Evolutionary conservation across 1,284 basidiomycete genomes (phyloP).

Genomic region (Ceratobasidium papillatum): DNA sequence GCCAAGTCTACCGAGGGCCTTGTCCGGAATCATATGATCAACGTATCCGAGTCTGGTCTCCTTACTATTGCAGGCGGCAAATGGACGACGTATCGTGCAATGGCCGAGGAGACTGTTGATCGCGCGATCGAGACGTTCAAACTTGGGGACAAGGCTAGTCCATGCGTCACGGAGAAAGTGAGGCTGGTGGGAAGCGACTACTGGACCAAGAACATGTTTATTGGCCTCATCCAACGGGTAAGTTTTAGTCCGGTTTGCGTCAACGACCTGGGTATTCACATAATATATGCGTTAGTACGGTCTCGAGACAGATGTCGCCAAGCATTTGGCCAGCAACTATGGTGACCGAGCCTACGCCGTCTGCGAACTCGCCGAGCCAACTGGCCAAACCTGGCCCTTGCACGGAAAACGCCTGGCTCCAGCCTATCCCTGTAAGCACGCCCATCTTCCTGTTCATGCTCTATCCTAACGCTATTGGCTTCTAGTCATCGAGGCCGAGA

Average conservation of each 20-base stretch:
- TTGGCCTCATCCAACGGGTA: slow-evolving; percentile 90
- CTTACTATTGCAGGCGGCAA: slow-evolving; percentile 97
- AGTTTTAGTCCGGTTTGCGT: slow-evolving; percentile 46
- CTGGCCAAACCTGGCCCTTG: slow-evolving; percentile 83
- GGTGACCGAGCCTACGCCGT: slow-evolving; percentile 98
- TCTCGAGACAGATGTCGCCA: slow-evolving; percentile 90
- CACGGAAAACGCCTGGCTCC: slow-evolving; percentile 81
- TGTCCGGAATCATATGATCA: slow-evolving; percentile 95
- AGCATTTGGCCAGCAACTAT: slow-evolving; percentile 92
- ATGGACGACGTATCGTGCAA: slow-evolving; percentile 97
- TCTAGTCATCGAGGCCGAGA: slow-evolving; percentile 89
- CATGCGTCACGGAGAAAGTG: slow-evolving; percentile 82
- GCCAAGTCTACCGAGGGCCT: slow-evolving; percentile 86
- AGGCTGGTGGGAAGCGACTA: slow-evolving; percentile 93
- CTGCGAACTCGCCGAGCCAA: slow-evolving; percentile 80
- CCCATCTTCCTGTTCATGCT: not conserved
- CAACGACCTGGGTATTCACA: not conserved
- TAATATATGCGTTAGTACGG: slow-evolving; percentile 67
- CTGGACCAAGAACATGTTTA: slow-evolving; percentile 97
- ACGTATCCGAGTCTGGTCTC: slow-evolving; percentile 82
- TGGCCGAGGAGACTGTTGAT: slow-evolving; percentile 97
- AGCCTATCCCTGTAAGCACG: slow-evolving; percentile 76
- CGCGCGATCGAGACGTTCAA: slow-evolving; percentile 83
- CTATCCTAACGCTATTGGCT: slow-evolving; percentile 15
- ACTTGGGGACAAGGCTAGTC: slow-evolving; percentile 64